phyloP scores from a whole-genome alignment of 371 early-diverging fungal genomes.

The Apophysomyces ossiformis region DNA sequence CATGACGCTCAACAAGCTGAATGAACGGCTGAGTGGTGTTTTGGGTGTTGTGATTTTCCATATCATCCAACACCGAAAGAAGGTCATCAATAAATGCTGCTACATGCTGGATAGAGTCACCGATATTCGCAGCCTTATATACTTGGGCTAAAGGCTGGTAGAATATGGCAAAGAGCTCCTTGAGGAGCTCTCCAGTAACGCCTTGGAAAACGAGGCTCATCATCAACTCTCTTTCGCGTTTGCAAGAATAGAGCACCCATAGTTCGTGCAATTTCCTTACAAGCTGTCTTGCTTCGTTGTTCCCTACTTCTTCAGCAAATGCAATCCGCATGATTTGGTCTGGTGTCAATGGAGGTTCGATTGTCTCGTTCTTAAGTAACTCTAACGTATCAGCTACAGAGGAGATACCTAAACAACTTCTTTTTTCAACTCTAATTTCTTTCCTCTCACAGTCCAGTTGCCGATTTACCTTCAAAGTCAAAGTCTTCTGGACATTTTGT shows the following conservation, averaged over 20 bases:
- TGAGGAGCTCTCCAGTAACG: constrained; percentile 65
- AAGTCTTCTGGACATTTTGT: constrained; percentile 33
- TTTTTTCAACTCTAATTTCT: neutral
- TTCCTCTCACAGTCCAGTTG: too few relatives aligned
- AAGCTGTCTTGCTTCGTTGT: constrained; percentile 31
- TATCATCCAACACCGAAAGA: constrained; percentile 54
- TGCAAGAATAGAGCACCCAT: constrained; percentile 53
- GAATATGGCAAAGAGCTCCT: constrained; percentile 66
- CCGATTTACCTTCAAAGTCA: constrained; percentile 18
- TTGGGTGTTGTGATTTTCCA: constrained; percentile 37
- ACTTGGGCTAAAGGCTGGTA: constrained; percentile 70
- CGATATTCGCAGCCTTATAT: constrained; percentile 70
- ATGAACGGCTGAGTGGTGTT: constrained; percentile 51
- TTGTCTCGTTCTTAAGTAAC: constrained; percentile 45
- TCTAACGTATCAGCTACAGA: constrained; percentile 32
- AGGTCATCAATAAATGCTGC: constrained; percentile 63
- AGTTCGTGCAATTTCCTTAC: constrained; percentile 51
- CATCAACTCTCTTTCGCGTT: constrained; percentile 61
- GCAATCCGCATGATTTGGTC: constrained; percentile 46
- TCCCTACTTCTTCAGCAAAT: constrained; percentile 12
- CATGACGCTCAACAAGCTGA: constrained; percentile 57
- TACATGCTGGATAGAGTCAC: constrained; percentile 62
- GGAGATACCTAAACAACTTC: neutral
- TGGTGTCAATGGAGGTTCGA: constrained; percentile 47
- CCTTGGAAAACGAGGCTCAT: constrained; percentile 66